Percentiles rank a stretch among this genome's conserved stretches.
Conservation (phyloP, 805 yeast species). For the Ogataea nakhonphanomensis region DNA sequence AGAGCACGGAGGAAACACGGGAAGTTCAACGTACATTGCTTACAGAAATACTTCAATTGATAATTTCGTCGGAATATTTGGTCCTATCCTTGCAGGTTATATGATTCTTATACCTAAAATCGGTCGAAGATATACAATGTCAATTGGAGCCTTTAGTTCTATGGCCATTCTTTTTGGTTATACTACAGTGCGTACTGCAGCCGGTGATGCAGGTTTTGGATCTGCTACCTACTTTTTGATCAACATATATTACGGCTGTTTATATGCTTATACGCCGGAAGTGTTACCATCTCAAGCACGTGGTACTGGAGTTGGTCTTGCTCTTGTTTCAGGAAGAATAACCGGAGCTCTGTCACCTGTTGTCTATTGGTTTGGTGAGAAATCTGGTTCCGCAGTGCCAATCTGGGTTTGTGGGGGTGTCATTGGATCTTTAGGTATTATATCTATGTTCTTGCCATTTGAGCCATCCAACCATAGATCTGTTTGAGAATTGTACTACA, state of each 20-base stretch:
- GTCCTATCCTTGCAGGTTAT: slow-evolving; percentile 51
- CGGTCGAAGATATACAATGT: slow-evolving; percentile 58
- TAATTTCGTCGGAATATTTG: slow-evolving; percentile 45
- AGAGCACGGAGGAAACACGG: slow-evolving; percentile 47
- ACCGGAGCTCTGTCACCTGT: slow-evolving; percentile 58
- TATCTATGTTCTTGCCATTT: slow-evolving; percentile 45
- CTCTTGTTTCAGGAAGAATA: slow-evolving; percentile 51
- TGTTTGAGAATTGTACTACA: no score
- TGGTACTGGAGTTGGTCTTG: slow-evolving; percentile 60
- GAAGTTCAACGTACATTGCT: slow-evolving; percentile 36
- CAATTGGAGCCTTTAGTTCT: slow-evolving; percentile 47
- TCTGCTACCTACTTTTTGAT: slow-evolving; percentile 47
- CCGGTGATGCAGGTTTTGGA: slow-evolving; percentile 50
- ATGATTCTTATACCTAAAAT: slow-evolving; percentile 33
- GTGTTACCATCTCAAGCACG: slow-evolving; percentile 47
- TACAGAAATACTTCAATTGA: slow-evolving; percentile 49
- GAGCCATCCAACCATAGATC: slow-evolving; percentile 43
- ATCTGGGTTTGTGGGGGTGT: slow-evolving; percentile 59
- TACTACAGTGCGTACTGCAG: slow-evolving; percentile 54
- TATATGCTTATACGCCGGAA: slow-evolving; percentile 68
- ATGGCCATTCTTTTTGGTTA: slow-evolving; percentile 61
- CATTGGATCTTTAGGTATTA: slow-evolving; percentile 44
- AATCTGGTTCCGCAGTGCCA: slow-evolving; percentile 52
- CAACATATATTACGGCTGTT: slow-evolving; percentile 52
- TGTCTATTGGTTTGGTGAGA: slow-evolving; percentile 47